Evolutionary conservation across 2,329 filamentous ascomycete genomes (phyloP).

Genomic region (Calonectria pseudoturangicola): DNA sequence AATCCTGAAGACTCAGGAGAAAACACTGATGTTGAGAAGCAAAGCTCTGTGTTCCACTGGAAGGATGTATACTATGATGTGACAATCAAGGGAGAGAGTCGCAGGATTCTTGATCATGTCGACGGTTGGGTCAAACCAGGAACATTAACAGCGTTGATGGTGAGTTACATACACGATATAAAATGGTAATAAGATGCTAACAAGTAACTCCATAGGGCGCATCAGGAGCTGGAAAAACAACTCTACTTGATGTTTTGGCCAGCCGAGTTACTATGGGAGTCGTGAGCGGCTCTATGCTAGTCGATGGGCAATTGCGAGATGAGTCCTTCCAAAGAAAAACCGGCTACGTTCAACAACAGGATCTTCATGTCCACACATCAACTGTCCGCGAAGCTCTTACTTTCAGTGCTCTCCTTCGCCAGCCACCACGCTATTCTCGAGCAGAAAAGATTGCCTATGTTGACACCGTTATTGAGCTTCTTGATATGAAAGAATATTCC

Average conservation of each 20-base stretch:
- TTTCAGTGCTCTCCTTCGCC: constrained; percentile 88
- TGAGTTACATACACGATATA: constrained; percentile 74
- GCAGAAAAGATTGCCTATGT: constrained; percentile 88
- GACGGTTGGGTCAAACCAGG: constrained; percentile 84
- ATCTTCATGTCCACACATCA: constrained; percentile 84
- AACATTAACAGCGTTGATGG: constrained; percentile 82
- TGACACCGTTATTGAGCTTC: constrained; percentile 80
- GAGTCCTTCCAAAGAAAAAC: constrained; percentile 87
- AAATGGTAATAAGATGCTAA: constrained; percentile 76
- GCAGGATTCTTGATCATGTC: constrained; percentile 80
- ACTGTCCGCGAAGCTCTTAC: constrained; percentile 89
- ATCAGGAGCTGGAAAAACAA: constrained; percentile 90
- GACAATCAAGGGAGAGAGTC: constrained; percentile 49
- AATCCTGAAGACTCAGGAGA: constrained; percentile 16
- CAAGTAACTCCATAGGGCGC: constrained; percentile 63
- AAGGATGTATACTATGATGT: constrained; percentile 83
- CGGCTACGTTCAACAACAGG: constrained; percentile 89
- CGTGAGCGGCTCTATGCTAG: constrained; percentile 84
- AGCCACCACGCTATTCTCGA: constrained; percentile 79
- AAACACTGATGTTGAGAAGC: constrained; percentile 37
- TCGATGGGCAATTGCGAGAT: constrained; percentile 77
- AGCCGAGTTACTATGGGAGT: constrained; percentile 89
- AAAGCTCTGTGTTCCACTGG: constrained; percentile 77
- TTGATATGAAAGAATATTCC: constrained; percentile 78
- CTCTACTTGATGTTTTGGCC: constrained; percentile 86